Evolutionary conservation across 805 yeast genomes (phyloP), one percentile per base, ranked within the genome.

Genomic region (Wickerhamiella brachini): DNA sequence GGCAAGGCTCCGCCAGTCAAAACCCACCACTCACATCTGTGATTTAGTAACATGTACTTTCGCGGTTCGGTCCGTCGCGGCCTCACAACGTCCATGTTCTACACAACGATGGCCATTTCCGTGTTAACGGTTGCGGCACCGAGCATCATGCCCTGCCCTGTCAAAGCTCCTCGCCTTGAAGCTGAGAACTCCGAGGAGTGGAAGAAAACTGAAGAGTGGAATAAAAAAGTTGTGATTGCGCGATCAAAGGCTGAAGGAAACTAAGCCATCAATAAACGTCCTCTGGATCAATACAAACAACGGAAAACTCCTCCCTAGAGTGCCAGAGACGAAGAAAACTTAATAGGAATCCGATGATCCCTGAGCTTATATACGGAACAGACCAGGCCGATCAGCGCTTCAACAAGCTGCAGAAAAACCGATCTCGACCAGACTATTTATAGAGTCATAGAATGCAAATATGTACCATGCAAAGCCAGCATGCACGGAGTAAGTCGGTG

Each of bases 81-180:
- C 55, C 68, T 83, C 49, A 81, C 87, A 21, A 74, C 76, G 47
- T 80, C 85, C 13, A 69, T 83, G 53, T 83, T 83, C 65, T 77
- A 82, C 22, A 78, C 87, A 18, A 83, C 93, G 0, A 83, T 83
- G 55, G 73, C 82, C n/a, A 78, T 84, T 26, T 83, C 89, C 38
- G 76, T 83, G 52, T 76, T 83, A 17, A 80, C 81, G 15, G 81
- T 79, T 51, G 77, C 80, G 0, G 69, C 69, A 5, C 70, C 72
- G 4, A 62, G 66, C 44, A 38, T 66, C 12, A 13, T 69, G 68
- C 58, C 72, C 64, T 29, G 69, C 52, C 54, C 62, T 38, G 57
- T 51, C 42, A 43, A 46, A 24, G 55, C 20, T 5, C 41, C 41
- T 37, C 17, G 41, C 7, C n/a, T 17, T 2, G 41, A 52, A 45